A percentile compares a stretch with the other conserved stretches of the same genome.
These are phyloP conservation scores for Ganoderma resinaceum DNA, from an alignment of 1,284 basidiomycete genomes.

Conservation along the genomic window DNA sequence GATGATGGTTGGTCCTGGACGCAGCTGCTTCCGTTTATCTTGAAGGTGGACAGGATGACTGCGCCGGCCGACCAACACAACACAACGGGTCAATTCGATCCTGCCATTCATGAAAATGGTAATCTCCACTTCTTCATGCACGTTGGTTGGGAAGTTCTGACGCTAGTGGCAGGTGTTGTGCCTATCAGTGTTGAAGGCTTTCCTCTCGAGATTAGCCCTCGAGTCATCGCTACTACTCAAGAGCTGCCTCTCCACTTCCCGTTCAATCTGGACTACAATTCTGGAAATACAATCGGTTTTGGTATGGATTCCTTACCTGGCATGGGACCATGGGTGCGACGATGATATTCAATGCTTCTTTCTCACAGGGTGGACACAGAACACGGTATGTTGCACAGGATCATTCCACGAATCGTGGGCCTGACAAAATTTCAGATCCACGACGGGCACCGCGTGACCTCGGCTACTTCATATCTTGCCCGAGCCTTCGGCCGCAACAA, in stretches of 20 bases:
- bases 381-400: not conserved
- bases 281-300: slow-evolving; percentile 44
- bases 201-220: slow-evolving; percentile 3
- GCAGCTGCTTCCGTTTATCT: slow-evolving; percentile 32
- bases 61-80: slow-evolving; percentile 23
- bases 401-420: not conserved
- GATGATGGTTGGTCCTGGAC: slow-evolving; percentile 42
- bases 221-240: slow-evolving; percentile 41
- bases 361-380: slow-evolving; percentile 39
- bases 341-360: not conserved
- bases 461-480: slow-evolving; percentile 38
- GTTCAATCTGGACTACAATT: slow-evolving; percentile 47
- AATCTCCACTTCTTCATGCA: slow-evolving; percentile 1
- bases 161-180: slow-evolving; percentile 35
- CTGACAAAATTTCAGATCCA: slow-evolving; percentile 2
- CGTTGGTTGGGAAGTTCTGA: slow-evolving; percentile 30
- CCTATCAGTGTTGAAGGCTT: slow-evolving; percentile 43
- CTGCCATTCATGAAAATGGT: slow-evolving; percentile 19
- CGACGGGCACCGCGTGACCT: slow-evolving; percentile 39
- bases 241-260: slow-evolving; percentile 42
- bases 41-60: slow-evolving; percentile 26
- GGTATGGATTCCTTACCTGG: slow-evolving; percentile 32
- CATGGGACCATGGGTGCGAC: not conserved
- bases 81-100: slow-evolving; percentile 22
- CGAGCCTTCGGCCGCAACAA: slow-evolving; percentile 44